These are phyloP conservation scores for Rhododendron simsii DNA, from an alignment of 148 eudicot genomes.

Conservation along the genomic window DNA sequence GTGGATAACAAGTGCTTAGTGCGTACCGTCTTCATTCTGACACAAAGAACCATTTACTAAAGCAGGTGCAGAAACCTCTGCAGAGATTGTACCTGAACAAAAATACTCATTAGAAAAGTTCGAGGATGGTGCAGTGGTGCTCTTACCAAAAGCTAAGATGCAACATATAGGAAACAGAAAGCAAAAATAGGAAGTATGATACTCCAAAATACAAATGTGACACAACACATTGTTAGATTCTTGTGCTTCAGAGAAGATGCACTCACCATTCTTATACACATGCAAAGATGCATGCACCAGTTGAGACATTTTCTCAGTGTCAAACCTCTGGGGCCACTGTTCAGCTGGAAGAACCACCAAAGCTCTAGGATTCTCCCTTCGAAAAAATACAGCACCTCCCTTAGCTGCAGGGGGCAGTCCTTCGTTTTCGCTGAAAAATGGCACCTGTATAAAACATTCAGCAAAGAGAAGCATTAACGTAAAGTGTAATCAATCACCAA, in stretches of 20 bases:
- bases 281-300: slow-evolving; percentile 10
- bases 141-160: not conserved
- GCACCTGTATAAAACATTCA: slow-evolving; percentile 29
- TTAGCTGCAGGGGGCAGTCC: slow-evolving; percentile 18
- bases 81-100: not conserved
- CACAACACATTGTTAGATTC: not conserved
- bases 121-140: not conserved
- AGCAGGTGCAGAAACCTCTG: not conserved
- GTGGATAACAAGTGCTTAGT: not conserved
- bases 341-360: slow-evolving; percentile 27
- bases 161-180: not conserved
- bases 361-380: slow-evolving; percentile 53
- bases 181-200: not conserved
- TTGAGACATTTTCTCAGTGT: slow-evolving; percentile 16
- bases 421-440: slow-evolving; percentile 40
- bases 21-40: not conserved
- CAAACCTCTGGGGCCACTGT: slow-evolving; percentile 8
- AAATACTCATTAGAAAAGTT: not conserved
- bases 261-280: slow-evolving; percentile 16
- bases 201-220: not conserved
- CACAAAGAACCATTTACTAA: not conserved
- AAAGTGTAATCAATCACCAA: not conserved
- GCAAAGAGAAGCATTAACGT: not conserved
- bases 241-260: not conserved
- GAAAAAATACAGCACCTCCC: slow-evolving; percentile 22